Percentiles rank a stretch among this genome's conserved stretches.
phyloP scores from a whole-genome alignment of 306 rosid species.

The Canavalia ensiformis region DNA sequence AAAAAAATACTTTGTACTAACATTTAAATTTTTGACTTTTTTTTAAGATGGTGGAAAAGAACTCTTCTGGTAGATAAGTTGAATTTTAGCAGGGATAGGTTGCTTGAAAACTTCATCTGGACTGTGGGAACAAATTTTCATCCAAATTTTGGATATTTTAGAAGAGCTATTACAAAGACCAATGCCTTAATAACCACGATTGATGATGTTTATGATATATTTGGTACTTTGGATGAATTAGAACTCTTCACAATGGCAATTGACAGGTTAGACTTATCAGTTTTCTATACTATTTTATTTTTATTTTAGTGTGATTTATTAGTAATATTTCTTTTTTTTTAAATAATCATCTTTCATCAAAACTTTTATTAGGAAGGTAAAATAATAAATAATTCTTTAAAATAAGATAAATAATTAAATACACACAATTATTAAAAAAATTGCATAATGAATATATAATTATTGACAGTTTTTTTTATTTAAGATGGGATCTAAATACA shows the following conservation, averaged over 20 bases:
- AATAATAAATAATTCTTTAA: background rate
- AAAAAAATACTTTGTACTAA: too few relatives aligned
- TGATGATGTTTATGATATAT: background rate
- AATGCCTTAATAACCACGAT: background rate
- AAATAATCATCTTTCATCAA: too few relatives aligned
- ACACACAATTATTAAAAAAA: background rate
- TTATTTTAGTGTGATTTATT: too few relatives aligned
- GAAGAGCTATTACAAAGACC: background rate
- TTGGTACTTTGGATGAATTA: background rate
- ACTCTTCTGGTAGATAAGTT: background rate
- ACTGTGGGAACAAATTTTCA: background rate
- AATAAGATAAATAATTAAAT: slow-evolving; percentile 3
- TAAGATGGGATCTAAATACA: too few relatives aligned
- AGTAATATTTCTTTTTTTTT: too few relatives aligned
- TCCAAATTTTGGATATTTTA: background rate
- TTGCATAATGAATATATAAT: too few relatives aligned
- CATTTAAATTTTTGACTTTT: too few relatives aligned
- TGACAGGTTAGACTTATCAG: background rate
- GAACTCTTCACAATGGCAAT: slow-evolving; percentile 6
- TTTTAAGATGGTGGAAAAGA: too few relatives aligned
- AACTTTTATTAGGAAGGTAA: slow-evolving; percentile 11
- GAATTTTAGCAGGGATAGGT: background rate
- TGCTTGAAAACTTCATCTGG: slow-evolving; percentile 29
- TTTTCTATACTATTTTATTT: too few relatives aligned
- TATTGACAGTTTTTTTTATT: background rate